These are phyloP conservation scores for Fusarium buxicola DNA, from an alignment of 2,329 filamentous ascomycete species.

Conservation along the genomic window DNA sequence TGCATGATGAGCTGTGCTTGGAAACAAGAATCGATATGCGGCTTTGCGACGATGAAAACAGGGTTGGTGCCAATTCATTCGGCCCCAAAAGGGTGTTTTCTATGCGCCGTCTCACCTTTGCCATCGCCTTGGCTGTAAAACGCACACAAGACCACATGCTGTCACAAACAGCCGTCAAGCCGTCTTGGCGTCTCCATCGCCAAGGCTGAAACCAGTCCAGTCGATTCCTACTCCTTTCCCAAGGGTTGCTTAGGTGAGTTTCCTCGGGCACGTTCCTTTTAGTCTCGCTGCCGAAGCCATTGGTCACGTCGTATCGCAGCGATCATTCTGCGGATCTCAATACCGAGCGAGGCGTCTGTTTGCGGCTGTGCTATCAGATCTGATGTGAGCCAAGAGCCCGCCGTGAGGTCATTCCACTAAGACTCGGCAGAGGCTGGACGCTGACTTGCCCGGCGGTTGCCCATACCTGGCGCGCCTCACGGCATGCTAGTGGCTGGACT, in stretches of 20 bases:
- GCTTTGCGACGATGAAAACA: conserved; percentile 4
- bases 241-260: conserved; percentile 5
- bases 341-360: not conserved
- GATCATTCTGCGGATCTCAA: conserved; percentile 20
- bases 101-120: too few species aligned
- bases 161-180: conserved; percentile 14
- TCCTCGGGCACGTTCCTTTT: conserved; percentile 23
- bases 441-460: conserved; percentile 4
- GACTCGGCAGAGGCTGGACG: conserved; percentile 2
- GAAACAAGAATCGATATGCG: conserved; percentile 19
- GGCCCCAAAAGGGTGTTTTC: too few species aligned
- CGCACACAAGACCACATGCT: not conserved
- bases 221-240: too few species aligned
- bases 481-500: conserved; percentile 26
- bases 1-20: not conserved
- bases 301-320: not conserved
- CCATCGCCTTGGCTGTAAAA: conserved; percentile 1
- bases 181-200: conserved; percentile 33
- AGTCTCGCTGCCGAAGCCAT: conserved; percentile 19
- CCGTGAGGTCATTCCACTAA: conserved; percentile 21
- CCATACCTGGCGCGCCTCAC: conserved; percentile 21
- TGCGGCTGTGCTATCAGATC: not conserved
- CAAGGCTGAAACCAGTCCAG: conserved; percentile 1
- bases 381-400: not conserved
- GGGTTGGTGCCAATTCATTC: not conserved